A percentile compares a stretch with the other conserved stretches of the same genome.
Evolutionary conservation across 306 rosid species (phyloP).

Genomic region (Crotalaria pallida): DNA sequence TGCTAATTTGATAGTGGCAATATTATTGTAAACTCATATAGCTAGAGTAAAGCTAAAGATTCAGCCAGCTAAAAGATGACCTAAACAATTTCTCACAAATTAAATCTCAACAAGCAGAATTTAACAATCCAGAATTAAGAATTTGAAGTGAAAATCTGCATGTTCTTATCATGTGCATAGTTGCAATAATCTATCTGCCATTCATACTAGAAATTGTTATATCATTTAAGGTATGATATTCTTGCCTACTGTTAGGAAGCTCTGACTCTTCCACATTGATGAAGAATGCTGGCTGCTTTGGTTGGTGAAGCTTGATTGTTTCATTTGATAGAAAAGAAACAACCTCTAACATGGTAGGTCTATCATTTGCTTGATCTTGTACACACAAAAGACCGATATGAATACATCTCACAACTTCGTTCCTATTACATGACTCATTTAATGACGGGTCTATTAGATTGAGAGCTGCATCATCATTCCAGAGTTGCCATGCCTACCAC

Average conservation of each 20-base stretch:
- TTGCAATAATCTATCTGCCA: conserved; percentile 13
- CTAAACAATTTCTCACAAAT: not conserved
- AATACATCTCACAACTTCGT: conserved; percentile 29
- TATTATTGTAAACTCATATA: too few relatives aligned
- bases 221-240: conserved; percentile 6
- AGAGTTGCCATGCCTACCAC: conserved; percentile 31
- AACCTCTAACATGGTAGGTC: conserved; percentile 37
- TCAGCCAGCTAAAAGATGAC: not conserved
- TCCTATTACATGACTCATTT: not conserved
- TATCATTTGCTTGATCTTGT: conserved; percentile 32
- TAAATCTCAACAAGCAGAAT: not conserved
- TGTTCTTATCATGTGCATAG: not conserved
- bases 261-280: not conserved
- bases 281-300: conserved; percentile 25
- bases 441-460: conserved; percentile 20
- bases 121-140: not conserved
- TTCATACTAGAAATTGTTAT: conserved; percentile 14
- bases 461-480: conserved; percentile 25
- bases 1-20: too few relatives aligned
- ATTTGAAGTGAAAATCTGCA: not conserved
- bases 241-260: not conserved
- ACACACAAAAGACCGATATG: conserved; percentile 39
- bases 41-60: not conserved
- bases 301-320: conserved; percentile 23
- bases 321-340: conserved; percentile 35